phyloP scores from a whole-genome alignment of 2,329 filamentous ascomycete genomes.

The Chrysosporium keratinophilum region DNA sequence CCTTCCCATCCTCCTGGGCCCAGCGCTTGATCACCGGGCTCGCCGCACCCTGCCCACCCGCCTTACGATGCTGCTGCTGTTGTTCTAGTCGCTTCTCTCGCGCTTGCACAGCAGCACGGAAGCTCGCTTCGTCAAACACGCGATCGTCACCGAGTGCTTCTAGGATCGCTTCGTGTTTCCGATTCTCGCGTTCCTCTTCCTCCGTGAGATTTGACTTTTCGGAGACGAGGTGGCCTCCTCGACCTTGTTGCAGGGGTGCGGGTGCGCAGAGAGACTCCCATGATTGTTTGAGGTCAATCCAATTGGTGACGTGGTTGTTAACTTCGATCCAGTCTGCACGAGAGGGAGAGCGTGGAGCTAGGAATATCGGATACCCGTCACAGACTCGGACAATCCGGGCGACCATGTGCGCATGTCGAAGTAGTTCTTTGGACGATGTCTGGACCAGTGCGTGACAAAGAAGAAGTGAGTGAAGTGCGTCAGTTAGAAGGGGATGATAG shows the following conservation, averaged over 20 bases:
- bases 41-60: constrained; percentile 18
- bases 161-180: constrained; percentile 55
- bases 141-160: constrained; percentile 59
- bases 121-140: constrained; percentile 56
- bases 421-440: constrained; percentile 65
- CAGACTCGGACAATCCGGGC: constrained; percentile 62
- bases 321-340: constrained; percentile 74
- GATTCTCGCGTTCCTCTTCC: constrained; percentile 48
- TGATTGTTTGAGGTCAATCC: constrained; percentile 52
- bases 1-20: constrained; percentile 55
- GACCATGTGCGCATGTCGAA: constrained; percentile 71
- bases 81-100: constrained; percentile 43
- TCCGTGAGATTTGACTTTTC: constrained; percentile 36
- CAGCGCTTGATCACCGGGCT: constrained; percentile 42
- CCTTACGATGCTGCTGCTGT: constrained; percentile 10
- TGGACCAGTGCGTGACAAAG: constrained; percentile 70
- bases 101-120: constrained; percentile 53
- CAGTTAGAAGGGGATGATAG: constrained; percentile 69
- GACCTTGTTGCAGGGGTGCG: constrained; percentile 42
- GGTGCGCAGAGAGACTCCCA: constrained; percentile 65
- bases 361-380: constrained; percentile 73
- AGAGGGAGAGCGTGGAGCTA: constrained; percentile 58
- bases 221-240: constrained; percentile 15
- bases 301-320: constrained; percentile 56
- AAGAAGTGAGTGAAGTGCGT: constrained; percentile 67